Base-by-base conservation (phyloP, 192 early-diverging fungal species). In the Backusella mclennaniae region DNA sequence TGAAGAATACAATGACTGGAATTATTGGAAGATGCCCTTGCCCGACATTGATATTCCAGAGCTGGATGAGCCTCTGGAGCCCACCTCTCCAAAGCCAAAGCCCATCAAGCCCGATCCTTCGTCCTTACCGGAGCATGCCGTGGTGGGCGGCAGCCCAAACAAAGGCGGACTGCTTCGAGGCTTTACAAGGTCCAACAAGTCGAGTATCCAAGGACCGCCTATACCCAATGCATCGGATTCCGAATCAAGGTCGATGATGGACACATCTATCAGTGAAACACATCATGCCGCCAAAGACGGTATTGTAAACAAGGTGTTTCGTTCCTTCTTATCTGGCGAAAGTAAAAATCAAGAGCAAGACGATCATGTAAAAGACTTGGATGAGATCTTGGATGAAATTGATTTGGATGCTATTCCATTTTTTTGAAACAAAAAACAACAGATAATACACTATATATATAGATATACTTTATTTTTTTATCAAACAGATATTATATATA, bases 1-100 rank as follows among this genome's bases (percentile, higher is more conserved):
- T 35, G 87, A 89, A 7, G 92, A 90, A 52, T 96, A 84, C 82
- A 95, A 93, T 80, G 94, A 96, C 81, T 95, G 92, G 90, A 88
- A 93, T 71, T 96, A 85, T 79, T 96, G 95, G 95, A 90, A 88
- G 66, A 69, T 77, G 0, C 82, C 87, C 8, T 53, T 92, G 23
- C 87, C 87, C 1, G 76, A 85, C 4, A 79, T 89, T 35, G 88
- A 91, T 8, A 59, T 89, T 23, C 86, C 85, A 19, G 49, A 79
- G 29, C 74, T 72, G 19, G 53, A 75, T 31, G 73, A 67, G 29
- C 67, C 73, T 42, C 26, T 63, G 19, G 56, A 63, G 12, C 73
- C 78, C 31, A 67, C 67, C 4, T 73, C 77, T 1, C 68, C 73
- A 6, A 79, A 79, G 23, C 78, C 78, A 5, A 79, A 69, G 21